Conservation (phyloP, 169 alveolate species). For the Cystoisospora suis region DNA sequence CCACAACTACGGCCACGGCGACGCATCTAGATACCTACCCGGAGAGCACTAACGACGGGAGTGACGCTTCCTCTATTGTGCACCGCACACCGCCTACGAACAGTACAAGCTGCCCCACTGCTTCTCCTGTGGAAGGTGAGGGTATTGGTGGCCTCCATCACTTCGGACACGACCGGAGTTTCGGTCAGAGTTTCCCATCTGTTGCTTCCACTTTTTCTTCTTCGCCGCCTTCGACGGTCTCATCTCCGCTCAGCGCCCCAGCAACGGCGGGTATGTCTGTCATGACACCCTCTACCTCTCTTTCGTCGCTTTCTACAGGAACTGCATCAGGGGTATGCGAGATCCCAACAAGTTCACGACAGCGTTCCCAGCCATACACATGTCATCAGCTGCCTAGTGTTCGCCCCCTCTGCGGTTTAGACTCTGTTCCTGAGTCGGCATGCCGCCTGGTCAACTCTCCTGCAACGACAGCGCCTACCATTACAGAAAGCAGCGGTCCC, state of each 20-base stretch:
- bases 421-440: neutral
- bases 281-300: neutral
- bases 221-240: neutral
- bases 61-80: neutral
- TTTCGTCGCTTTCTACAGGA: neutral
- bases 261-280: neutral
- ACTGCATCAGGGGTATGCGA: too few relatives aligned
- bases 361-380: too few relatives aligned
- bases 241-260: neutral
- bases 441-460: neutral
- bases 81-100: neutral
- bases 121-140: neutral
- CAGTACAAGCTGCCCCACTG: neutral
- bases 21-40: neutral
- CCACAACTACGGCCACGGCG: neutral
- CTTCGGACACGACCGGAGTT: too few relatives aligned
- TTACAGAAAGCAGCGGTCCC: too few relatives aligned
- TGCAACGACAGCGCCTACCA: too few relatives aligned
- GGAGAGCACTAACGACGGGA: neutral
- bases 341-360: too few relatives aligned
- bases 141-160: too few relatives aligned
- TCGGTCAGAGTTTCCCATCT: neutral
- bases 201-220: neutral
- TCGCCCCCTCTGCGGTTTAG: neutral
- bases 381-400: too few relatives aligned